Evolutionary conservation across 192 early-diverging fungal species (phyloP).

Genomic region (Ramicandelaber brevisporus): DNA sequence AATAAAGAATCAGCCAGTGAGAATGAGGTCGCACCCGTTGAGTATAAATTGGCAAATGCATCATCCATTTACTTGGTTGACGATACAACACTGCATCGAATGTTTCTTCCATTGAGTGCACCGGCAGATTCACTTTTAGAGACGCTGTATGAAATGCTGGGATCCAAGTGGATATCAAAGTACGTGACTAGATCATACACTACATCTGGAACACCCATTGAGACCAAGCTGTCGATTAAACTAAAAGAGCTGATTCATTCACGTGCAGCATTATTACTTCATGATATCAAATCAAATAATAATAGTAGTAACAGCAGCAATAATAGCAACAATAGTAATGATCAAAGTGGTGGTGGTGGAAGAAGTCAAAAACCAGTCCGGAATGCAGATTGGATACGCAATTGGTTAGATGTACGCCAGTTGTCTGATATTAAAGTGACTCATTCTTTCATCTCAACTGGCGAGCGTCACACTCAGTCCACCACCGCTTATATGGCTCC

Average conservation of each 20-base stretch:
- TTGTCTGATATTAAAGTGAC: constrained; percentile 33
- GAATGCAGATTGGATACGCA: constrained; percentile 24
- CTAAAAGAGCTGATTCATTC: constrained; percentile 38
- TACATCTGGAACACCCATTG: constrained; percentile 17
- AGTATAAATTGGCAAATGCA: constrained; percentile 35
- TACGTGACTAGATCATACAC: constrained; percentile 26
- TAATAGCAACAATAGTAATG: background rate
- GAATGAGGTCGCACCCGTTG: no score
- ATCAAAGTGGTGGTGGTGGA: constrained; percentile 6
- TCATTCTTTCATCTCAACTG: constrained; percentile 12
- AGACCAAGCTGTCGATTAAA: constrained; percentile 15
- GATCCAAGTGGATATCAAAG: constrained; percentile 32
- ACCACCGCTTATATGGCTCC: no score
- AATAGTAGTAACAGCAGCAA: background rate
- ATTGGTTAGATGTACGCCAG: constrained; percentile 35
- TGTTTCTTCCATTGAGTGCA: constrained; percentile 44
- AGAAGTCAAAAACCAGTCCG: constrained; percentile 18
- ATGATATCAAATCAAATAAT: constrained; percentile 17
- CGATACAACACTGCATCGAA: constrained; percentile 36
- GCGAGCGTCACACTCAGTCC: constrained; percentile 2
- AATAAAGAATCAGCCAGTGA: no score
- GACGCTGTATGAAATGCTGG: constrained; percentile 31
- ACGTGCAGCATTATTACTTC: constrained; percentile 49
- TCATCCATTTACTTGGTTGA: constrained; percentile 55
- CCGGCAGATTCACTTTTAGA: constrained; percentile 55